Evolutionary conservation across 345 rosid species (phyloP), one percentile per base, ranked within the genome.

Genomic region (Euphorbia lathyris): DNA sequence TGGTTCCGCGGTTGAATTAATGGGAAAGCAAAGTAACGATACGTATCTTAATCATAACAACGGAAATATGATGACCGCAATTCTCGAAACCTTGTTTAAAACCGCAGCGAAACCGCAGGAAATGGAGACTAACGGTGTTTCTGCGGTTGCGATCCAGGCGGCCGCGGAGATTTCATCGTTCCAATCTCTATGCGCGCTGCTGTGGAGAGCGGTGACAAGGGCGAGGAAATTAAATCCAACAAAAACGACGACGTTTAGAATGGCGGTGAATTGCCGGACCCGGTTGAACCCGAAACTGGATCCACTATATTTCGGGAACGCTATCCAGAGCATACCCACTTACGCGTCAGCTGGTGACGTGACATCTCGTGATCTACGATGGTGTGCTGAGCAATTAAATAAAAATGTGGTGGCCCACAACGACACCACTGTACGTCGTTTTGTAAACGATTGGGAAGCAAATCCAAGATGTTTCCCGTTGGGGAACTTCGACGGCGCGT

Each of bases 251-350:
- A 88, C 99, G 78, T 94, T 94, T 62, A 77, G 97, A 3, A 90
- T 94, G 99, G 99, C 99, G 0, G 95, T 94, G 45, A 94, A 94
- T 65, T 83, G 89, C 66, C 92, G 97, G 23, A 90, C 79, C 75
- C 79, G 99, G 6, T 32, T 91, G 68, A 87, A 47, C 71, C 99
- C 97, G 27, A 86, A 83, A 55, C 55, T 94, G 38, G 86, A 91
- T 26, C 78, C 92, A 10, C 65, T 83, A 0, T 94, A 94, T 55
- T 94, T 94, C 73, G 99, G 99, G 56, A 94, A 94, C 85, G 97
- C 96, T 26, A 94, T 94, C 34, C 99, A 94, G 79, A 94, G 99
- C 83, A 76, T 81, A 19, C 96, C 99, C 1, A 90, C 93, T 0
- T 68, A 72, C 66, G 97, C 96, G 69, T 27, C 87, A 32, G 95